These are phyloP conservation scores for Verticillium nubilum DNA, from an alignment of 2,329 filamentous ascomycete genomes.

Conservation along the genomic window DNA sequence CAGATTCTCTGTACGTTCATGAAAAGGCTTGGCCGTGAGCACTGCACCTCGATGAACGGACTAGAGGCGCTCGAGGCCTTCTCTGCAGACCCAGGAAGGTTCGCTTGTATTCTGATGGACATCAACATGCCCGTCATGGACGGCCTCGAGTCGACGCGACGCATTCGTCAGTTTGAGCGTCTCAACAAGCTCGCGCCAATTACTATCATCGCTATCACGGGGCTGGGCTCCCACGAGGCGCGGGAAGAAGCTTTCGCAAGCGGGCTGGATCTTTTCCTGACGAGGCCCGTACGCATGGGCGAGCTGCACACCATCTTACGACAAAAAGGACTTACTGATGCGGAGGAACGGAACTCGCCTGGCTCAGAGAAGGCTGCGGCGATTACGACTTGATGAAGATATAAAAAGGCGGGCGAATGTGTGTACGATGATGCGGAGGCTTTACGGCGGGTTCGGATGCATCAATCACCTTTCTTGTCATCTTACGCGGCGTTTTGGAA, in stretches of 20 bases:
- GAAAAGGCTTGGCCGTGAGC: slow-evolving; percentile 27
- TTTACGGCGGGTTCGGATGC: background rate
- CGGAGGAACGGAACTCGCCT: background rate
- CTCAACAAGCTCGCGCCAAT: slow-evolving; percentile 28
- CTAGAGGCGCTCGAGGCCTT: slow-evolving; percentile 31
- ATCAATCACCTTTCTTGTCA: background rate
- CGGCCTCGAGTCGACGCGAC: slow-evolving; percentile 30
- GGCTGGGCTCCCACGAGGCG: slow-evolving; percentile 33
- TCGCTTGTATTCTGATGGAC: slow-evolving; percentile 19
- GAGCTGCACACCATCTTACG: slow-evolving; percentile 19
- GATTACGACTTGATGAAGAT: background rate
- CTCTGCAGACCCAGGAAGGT: slow-evolving; percentile 4
- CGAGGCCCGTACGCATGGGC: slow-evolving; percentile 35
- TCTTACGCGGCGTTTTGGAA: background rate
- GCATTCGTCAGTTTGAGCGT: slow-evolving; percentile 34
- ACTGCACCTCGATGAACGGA: slow-evolving; percentile 34
- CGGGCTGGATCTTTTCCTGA: slow-evolving; percentile 39
- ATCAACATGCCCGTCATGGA: slow-evolving; percentile 43
- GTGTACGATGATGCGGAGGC: background rate
- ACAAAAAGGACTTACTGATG: background rate
- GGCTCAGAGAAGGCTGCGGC: background rate
- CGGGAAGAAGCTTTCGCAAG: slow-evolving; percentile 38
- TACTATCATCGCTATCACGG: slow-evolving; percentile 38
- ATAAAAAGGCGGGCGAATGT: background rate
- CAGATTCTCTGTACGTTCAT: slow-evolving; percentile 29